Evolutionary conservation across 305 asterid genomes (phyloP), one percentile per base, ranked within the genome.

Genomic region (Rubia balearica): DNA sequence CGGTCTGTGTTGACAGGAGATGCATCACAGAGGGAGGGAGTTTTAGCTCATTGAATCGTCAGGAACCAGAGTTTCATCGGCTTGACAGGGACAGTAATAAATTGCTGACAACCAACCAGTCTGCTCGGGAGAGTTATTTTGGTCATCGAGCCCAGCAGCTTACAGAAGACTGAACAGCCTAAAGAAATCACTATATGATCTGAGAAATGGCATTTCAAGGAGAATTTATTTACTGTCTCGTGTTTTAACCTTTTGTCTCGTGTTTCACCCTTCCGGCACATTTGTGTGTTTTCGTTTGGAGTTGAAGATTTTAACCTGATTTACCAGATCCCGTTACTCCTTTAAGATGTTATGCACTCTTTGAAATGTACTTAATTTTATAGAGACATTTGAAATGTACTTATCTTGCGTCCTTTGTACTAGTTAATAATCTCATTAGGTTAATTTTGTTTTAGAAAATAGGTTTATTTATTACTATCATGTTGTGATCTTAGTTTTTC

Each of bases 21-120:
- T 85, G 87, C 90, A 71, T 0, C 89, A 81, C 87, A 89, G 81
- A 73, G 94, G 98, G 71, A 85, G 97, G 79, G 96, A 88, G 70
- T 90, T 74, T 75, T 93, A 89, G 87, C 75, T 36, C 59, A 75
- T 42, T 22, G 72, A 51, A 51, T 17, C 19, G 42, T 65, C 24
- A 67, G 30, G 30, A 42, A 43, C n/a, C 36, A 3, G 5, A 33
- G 62, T 8, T 16, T 68, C 48, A 9, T 49, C 1, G 43, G 12
- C 43, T 30, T 67, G 55, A 9, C 36, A 7, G 41, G 76, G 36
- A 77, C 63, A 70, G 73, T 74, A 63, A 69, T 30, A 55, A 76
- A 27, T 71, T 70, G 77, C 75, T 57, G 72, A 65, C 70, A 46
- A 61, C 75, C 8, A 57, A n/a, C n/a, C n/a, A n/a, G 68, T 53